Conservation (phyloP, 106 monocot genomes). For the Hemerocallis citrina region DNA sequence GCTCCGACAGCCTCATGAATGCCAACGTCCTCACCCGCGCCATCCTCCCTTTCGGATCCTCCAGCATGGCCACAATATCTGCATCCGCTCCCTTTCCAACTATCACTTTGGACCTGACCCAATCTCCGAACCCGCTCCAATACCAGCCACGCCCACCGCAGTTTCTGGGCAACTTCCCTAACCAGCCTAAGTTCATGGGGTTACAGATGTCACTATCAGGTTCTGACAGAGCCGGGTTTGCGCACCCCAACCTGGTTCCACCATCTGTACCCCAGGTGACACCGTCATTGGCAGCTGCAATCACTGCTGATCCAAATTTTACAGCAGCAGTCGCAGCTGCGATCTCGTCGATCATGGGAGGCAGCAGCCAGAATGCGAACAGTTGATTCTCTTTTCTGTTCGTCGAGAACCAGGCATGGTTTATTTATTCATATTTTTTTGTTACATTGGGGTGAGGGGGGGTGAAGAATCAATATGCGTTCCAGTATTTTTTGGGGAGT, state of each 20-base stretch:
- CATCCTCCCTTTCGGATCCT: constrained; percentile 48
- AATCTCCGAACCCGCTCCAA: constrained; percentile 29
- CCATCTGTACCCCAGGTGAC: no score
- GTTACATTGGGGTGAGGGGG: background rate
- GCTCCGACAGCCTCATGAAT: constrained; percentile 35
- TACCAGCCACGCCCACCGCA: constrained; percentile 30
- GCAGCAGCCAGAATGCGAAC: no score
- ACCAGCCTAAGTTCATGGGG: constrained; percentile 67
- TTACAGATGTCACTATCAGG: constrained; percentile 34
- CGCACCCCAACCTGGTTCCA: no score
- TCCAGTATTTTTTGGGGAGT: background rate
- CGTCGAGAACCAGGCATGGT: background rate
- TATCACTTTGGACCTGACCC: constrained; percentile 81
- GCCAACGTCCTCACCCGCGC: constrained; percentile 24
- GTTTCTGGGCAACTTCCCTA: constrained; percentile 6
- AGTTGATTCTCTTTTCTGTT: no score
- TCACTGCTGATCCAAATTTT: background rate
- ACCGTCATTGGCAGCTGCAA: background rate
- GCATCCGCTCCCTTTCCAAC: constrained; percentile 92
- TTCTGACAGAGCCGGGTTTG: background rate
- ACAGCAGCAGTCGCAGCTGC: no score
- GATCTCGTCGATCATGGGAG: no score
- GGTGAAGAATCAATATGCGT: background rate
- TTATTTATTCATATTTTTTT: background rate
- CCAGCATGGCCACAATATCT: constrained; percentile 85